These are phyloP conservation scores for Lathyrus sativus DNA, from an alignment of 306 rosid species.

Conservation along the genomic window DNA sequence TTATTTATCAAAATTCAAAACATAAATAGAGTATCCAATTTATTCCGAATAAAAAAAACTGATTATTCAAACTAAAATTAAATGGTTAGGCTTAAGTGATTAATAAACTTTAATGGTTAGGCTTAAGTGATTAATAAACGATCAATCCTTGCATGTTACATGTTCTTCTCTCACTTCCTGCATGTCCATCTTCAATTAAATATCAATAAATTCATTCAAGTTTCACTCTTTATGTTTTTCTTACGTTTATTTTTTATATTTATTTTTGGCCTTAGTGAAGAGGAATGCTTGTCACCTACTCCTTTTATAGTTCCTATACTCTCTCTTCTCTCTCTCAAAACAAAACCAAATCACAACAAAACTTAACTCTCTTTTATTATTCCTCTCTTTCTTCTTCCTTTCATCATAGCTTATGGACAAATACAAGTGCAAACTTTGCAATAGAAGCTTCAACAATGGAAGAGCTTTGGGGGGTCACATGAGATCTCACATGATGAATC, in stretches of 20 bases:
- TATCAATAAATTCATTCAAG: constrained; percentile 34
- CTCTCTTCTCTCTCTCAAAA: constrained; percentile 41
- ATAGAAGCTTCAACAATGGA: constrained; percentile 77
- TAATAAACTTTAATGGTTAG: too few relatives aligned
- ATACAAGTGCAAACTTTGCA: constrained; percentile 83
- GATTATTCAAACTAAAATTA: too few relatives aligned
- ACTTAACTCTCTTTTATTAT: constrained; percentile 18
- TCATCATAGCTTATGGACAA: constrained; percentile 57
- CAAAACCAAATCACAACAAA: constrained; percentile 10
- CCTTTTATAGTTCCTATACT: constrained; percentile 54
- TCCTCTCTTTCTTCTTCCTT: constrained; percentile 2
- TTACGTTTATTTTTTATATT: constrained; percentile 23
- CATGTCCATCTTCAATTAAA: constrained; percentile 48
- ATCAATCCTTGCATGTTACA: constrained; percentile 77
- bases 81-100: too few relatives aligned
- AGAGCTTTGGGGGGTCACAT: constrained; percentile 98
- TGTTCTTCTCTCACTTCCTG: constrained; percentile 51
- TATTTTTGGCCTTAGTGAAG: constrained; percentile 50
- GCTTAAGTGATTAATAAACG: constrained; percentile 49
- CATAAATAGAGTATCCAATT: too few relatives aligned
- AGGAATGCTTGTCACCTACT: constrained; percentile 84
- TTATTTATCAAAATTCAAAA: too few relatives aligned
- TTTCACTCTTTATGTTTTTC: constrained; percentile 6
- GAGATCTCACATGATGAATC: constrained; percentile 95
- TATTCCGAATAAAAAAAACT: too few relatives aligned